Percentiles rank a stretch among this genome's conserved stretches.
phyloP scores from a whole-genome alignment of 352 stramenopile genomes.

The Phytopythium kandeliae region DNA sequence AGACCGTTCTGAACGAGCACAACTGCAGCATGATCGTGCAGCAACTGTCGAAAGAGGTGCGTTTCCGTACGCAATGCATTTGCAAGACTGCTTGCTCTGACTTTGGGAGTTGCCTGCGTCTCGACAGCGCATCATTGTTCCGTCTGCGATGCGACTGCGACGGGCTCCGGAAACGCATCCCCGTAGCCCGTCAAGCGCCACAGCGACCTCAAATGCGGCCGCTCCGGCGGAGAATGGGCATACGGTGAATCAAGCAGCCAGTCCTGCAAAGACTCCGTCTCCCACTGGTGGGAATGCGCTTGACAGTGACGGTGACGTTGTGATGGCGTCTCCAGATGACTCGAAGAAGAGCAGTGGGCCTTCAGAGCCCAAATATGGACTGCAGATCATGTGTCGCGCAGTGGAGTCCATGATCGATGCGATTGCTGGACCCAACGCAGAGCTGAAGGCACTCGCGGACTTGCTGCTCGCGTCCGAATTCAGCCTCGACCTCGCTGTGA shows the following conservation, averaged over 20 bases:
- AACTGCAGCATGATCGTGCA: constrained; percentile 77
- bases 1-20: constrained; percentile 66
- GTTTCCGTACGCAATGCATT: constrained; percentile 1
- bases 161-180: constrained; percentile 47
- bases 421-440: constrained; percentile 38
- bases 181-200: background rate
- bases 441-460: constrained; percentile 74
- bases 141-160: constrained; percentile 66
- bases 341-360: constrained; percentile 10
- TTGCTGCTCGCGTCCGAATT: constrained; percentile 72
- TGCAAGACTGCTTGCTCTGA: too few species aligned
- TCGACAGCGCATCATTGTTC: constrained; percentile 46
- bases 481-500: constrained; percentile 74
- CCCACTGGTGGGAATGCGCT: constrained; percentile 1
- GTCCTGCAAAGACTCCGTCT: background rate
- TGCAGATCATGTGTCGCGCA: constrained; percentile 67
- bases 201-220: background rate
- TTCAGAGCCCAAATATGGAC: constrained; percentile 71
- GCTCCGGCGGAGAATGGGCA: background rate
- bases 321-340: constrained; percentile 38
- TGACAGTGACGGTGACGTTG: constrained; percentile 59
- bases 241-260: background rate
- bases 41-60: constrained; percentile 70
- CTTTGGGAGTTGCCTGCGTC: constrained; percentile 4
- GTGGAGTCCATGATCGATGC: constrained; percentile 81